Conservation (phyloP, 257 asterid species). For the Jaltomata sinuosa region DNA sequence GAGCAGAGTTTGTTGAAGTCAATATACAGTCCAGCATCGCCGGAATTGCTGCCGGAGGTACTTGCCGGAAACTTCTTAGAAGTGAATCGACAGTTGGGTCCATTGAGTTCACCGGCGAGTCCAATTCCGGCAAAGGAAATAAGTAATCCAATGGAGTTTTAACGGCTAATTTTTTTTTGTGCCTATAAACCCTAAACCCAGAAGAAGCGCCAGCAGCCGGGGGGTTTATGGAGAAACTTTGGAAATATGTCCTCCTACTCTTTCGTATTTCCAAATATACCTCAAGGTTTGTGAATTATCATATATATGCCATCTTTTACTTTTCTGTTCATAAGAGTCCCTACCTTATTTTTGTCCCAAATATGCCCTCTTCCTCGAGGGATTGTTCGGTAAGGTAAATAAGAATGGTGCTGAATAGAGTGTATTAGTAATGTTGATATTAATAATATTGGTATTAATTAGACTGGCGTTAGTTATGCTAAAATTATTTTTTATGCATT, state of each 20-base stretch:
- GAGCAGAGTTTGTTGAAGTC: slow-evolving; percentile 47
- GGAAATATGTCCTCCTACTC: too few species aligned
- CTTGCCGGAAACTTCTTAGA: slow-evolving; percentile 53
- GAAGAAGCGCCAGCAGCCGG: background rate
- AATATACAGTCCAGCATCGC: slow-evolving; percentile 71
- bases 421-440: too few species aligned
- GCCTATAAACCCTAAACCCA: slow-evolving; percentile 11
- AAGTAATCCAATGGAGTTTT: background rate
- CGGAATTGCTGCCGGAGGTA: slow-evolving; percentile 68
- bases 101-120: slow-evolving; percentile 15
- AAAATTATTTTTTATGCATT: too few species aligned
- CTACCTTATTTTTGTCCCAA: background rate
- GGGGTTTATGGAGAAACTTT: too few species aligned
- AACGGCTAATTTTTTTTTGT: background rate
- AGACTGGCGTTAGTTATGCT: too few species aligned
- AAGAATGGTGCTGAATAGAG: too few species aligned
- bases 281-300: background rate
- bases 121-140: background rate
- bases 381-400: too few species aligned
- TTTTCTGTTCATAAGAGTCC: background rate
- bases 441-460: too few species aligned
- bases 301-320: background rate
- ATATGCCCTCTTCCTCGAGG: background rate
- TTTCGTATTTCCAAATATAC: background rate
- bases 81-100: slow-evolving; percentile 46